Conservation (phyloP, 2,329 filamentous ascomycete species). For the Fusarium newnesense region DNA sequence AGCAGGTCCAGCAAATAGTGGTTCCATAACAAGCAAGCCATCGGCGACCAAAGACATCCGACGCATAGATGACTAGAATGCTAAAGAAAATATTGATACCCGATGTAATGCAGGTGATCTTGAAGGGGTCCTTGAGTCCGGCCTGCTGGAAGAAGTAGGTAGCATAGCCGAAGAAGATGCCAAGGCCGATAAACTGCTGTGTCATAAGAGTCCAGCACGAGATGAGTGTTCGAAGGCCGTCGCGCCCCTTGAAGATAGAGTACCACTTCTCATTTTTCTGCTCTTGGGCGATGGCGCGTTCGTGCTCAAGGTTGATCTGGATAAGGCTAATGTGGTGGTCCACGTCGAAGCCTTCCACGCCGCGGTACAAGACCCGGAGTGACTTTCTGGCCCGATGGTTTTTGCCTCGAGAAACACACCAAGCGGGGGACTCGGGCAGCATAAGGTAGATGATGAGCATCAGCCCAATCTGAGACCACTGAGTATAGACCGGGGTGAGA, state of each 20-base stretch:
- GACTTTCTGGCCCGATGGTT: too few relatives aligned
- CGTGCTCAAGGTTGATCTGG: too few relatives aligned
- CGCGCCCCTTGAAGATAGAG: slow-evolving; percentile 45
- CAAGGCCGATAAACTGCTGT: slow-evolving; percentile 34
- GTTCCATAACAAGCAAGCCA: too few relatives aligned
- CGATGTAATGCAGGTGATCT: slow-evolving; percentile 34
- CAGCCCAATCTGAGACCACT: slow-evolving; percentile 57
- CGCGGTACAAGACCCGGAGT: too few relatives aligned
- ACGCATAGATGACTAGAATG: slow-evolving; percentile 11
- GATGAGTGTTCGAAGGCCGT: slow-evolving; percentile 25
- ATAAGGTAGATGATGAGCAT: slow-evolving; percentile 53
- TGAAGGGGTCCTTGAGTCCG: slow-evolving; percentile 39
- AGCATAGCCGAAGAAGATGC: slow-evolving; percentile 58
- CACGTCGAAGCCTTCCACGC: too few relatives aligned
- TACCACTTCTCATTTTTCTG: slow-evolving; percentile 29
- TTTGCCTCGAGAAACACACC: slow-evolving; percentile 43
- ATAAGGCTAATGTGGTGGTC: too few relatives aligned
- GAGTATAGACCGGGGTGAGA: slow-evolving; percentile 53
- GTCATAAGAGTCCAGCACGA: slow-evolving; percentile 40
- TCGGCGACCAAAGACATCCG: neutral
- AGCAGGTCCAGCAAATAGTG: too few relatives aligned
- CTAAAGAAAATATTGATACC: slow-evolving; percentile 31
- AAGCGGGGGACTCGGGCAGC: slow-evolving; percentile 54
- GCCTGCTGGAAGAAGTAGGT: slow-evolving; percentile 54
- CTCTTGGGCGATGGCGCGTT: too few relatives aligned